These are phyloP conservation scores for Bipolaris zeicola DNA, from an alignment of 2,329 filamentous ascomycete genomes.

Conservation along the genomic window DNA sequence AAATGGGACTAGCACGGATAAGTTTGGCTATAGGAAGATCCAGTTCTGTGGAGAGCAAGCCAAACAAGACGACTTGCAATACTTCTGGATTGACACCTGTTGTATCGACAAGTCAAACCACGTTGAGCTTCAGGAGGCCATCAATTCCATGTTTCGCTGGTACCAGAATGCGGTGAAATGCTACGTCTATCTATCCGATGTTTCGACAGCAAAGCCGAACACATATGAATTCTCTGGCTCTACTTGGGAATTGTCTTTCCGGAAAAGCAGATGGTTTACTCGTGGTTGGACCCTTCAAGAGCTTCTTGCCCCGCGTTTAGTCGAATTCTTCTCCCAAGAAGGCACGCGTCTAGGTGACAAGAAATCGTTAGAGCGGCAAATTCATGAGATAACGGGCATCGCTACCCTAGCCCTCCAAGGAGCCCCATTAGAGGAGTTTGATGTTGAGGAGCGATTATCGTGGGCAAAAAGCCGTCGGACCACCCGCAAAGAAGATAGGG, in stretches of 20 bases:
- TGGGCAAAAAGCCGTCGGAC: conserved; percentile 32
- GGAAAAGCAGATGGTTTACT: no score
- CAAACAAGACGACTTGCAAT: conserved; percentile 13
- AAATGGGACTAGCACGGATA: background rate
- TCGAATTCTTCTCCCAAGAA: conserved; percentile 23
- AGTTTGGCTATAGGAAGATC: conserved; percentile 15
- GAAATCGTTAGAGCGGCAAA: conserved; percentile 1
- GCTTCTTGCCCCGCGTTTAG: conserved; percentile 17
- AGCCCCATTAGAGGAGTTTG: conserved; percentile 6
- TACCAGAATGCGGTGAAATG: conserved; percentile 20
- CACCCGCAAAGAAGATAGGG: conserved; percentile 22
- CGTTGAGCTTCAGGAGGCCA: background rate
- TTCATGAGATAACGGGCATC: conserved; percentile 19
- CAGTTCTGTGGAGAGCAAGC: conserved; percentile 22
- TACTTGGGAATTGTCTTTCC: no score
- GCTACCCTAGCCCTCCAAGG: conserved; percentile 11
- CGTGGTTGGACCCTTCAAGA: conserved; percentile 19
- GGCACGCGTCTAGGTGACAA: conserved; percentile 13
- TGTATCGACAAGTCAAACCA: background rate
- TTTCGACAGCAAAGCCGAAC: background rate
- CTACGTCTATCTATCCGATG: conserved; percentile 25
- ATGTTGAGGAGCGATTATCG: conserved; percentile 18
- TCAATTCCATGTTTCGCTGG: conserved; percentile 29
- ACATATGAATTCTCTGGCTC: no score
- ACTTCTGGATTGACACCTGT: background rate